Evolutionary conservation across 106 monocot species (phyloP), one percentile per base, ranked within the genome.

Genomic region (Apostasia ramifera): DNA sequence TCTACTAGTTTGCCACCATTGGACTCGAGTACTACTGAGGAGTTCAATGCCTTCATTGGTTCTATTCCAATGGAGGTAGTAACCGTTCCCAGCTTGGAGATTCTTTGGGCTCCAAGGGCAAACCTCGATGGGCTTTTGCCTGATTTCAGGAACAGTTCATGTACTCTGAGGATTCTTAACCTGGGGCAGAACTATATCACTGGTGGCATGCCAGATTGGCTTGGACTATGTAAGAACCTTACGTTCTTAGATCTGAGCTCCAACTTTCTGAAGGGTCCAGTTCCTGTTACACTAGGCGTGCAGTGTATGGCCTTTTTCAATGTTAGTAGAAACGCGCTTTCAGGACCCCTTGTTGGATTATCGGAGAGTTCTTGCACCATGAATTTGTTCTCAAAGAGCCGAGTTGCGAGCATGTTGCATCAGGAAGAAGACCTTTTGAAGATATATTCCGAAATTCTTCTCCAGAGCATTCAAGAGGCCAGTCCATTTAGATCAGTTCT

Each of bases 71-170:
- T 61, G 9, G 74, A 79, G 54, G 51, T 85, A 10, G 15, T 85
- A 2, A 42, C 55, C 5, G 67, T 89, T 55, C 77, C 77, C 1
- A 73, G 51, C 12, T 70, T 85, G 37, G 76, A 79, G 74, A 53
- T 82, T 61, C 77, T 89, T 7, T 89, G 89, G 89, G 79, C 80
- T 47, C 89, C 89, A 44, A 71, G 85, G 41, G 82, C 88, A 40
- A 89, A 89, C 54, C 44, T 89, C 47, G 80, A 53, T 42, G 88
- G 88, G 64, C 40, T 46, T 1, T 55, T 89, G 60, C 82, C 79
- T 5, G 38, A 40, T 37, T 58, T 44, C 2, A 6, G 74, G 56
- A 60, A 70, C 5, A 58, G 68, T 15, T 63, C 61, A 2, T 89
- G 88, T 47, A 45, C n/a, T 55, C 48, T 89, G 56, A 70, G 66